Conservation (phyloP, 2,329 filamentous ascomycete genomes). For the Cladosporium oxysporum region DNA sequence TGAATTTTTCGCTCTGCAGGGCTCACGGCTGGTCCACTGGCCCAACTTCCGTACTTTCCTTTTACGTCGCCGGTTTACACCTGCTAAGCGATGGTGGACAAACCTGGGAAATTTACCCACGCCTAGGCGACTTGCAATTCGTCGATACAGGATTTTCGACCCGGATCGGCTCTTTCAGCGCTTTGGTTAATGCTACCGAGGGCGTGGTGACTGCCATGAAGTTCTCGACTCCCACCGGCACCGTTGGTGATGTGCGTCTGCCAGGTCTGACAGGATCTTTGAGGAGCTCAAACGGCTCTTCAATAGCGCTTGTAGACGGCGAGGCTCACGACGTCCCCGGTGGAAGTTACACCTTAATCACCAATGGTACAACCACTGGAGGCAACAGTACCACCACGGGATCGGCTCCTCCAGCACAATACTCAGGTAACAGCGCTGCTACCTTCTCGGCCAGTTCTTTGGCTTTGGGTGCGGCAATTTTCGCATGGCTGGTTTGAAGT, state of each 20-base stretch:
- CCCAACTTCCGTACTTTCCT: slow-evolving; percentile 46
- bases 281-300: slow-evolving; percentile 38
- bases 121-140: slow-evolving; percentile 17
- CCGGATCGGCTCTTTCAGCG: slow-evolving; percentile 15
- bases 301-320: slow-evolving; percentile 29
- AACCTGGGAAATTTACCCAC: slow-evolving; percentile 24
- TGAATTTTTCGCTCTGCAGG: neutral
- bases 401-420: slow-evolving; percentile 12
- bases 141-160: slow-evolving; percentile 21
- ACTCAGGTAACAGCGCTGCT: slow-evolving; percentile 11
- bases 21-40: slow-evolving; percentile 39
- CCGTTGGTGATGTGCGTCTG: slow-evolving; percentile 12
- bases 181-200: slow-evolving; percentile 11
- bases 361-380: slow-evolving; percentile 9
- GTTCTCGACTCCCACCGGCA: slow-evolving; percentile 16
- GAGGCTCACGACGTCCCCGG: slow-evolving; percentile 29
- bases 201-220: slow-evolving; percentile 15
- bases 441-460: neutral
- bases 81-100: slow-evolving; percentile 31
- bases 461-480: neutral
- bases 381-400: slow-evolving; percentile 5
- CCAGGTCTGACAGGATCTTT: slow-evolving; percentile 44
- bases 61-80: slow-evolving; percentile 46
- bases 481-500: slow-evolving; percentile 17
- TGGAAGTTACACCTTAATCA: slow-evolving; percentile 32